Evolutionary conservation across 1,284 basidiomycete species (phyloP).

Genomic region (Leccinum pachyderme): DNA sequence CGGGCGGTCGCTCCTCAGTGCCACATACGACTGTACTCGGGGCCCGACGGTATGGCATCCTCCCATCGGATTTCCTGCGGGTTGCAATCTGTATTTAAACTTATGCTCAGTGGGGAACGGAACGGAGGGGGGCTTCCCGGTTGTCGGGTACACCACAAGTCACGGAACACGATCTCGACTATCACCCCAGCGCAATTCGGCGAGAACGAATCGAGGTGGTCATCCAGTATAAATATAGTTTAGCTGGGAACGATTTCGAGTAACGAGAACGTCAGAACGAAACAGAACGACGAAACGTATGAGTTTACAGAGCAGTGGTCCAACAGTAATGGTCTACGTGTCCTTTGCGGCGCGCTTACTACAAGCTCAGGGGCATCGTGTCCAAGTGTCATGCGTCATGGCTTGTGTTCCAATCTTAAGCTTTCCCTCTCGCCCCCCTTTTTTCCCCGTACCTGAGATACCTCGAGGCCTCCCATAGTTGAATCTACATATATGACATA

Average conservation of each 20-base stretch:
- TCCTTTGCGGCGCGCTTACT: background rate
- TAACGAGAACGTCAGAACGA: background rate
- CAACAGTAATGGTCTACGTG: background rate
- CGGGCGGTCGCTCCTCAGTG: background rate
- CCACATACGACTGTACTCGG: background rate
- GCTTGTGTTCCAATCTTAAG: background rate
- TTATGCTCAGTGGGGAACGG: background rate
- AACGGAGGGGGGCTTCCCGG: background rate
- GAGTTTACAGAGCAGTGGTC: background rate
- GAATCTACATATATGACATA: background rate
- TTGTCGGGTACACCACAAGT: background rate
- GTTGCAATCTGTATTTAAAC: background rate
- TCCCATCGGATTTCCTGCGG: background rate
- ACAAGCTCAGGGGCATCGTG: background rate
- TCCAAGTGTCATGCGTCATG: background rate
- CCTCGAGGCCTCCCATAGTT: background rate
- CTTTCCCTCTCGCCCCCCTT: background rate
- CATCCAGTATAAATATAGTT: background rate
- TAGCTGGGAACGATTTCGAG: background rate
- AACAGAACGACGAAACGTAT: background rate
- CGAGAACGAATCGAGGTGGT: background rate
- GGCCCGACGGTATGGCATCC: background rate
- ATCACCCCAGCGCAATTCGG: background rate
- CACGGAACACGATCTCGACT: background rate
- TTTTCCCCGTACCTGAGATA: constrained; percentile 1